A percentile compares a stretch with the other conserved stretches of the same genome.
These are phyloP conservation scores for Fusarium hostae DNA, from an alignment of 2,329 filamentous ascomycete species.

Conservation along the genomic window DNA sequence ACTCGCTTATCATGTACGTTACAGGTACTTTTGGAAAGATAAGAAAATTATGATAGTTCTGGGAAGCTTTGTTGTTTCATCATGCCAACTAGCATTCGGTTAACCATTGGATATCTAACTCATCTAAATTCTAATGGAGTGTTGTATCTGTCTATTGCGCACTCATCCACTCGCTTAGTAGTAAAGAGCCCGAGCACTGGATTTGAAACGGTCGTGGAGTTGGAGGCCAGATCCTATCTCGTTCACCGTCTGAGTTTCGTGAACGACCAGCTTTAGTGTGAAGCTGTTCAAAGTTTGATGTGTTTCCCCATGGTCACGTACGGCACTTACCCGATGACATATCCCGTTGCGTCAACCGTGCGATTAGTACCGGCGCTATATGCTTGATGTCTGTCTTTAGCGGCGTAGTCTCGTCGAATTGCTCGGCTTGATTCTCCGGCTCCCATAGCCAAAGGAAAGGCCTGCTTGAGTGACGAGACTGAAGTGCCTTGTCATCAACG, in stretches of 20 bases:
- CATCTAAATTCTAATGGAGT: no score
- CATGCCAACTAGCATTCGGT: no score
- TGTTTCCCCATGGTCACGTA: neutral
- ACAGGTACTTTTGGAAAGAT: accelerated
- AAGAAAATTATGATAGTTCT: neutral
- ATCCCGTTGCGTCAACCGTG: neutral
- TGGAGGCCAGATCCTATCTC: neutral
- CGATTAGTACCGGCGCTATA: neutral
- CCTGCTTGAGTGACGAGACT: accelerated
- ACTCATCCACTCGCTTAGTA: constrained; percentile 46
- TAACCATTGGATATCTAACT: neutral
- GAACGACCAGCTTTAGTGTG: neutral
- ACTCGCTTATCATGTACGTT: no score
- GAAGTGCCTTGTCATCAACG: neutral
- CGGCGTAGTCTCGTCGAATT: accelerated
- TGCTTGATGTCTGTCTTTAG: neutral
- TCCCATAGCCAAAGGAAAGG: neutral
- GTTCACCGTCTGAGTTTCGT: neutral
- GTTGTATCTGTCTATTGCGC: no score
- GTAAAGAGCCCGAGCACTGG: constrained; percentile 1
- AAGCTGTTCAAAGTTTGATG: neutral
- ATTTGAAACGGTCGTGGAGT: neutral
- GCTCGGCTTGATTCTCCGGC: neutral
- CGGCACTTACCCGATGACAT: neutral
- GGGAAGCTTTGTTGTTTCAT: neutral